These are phyloP conservation scores for Suillus discolor DNA, from an alignment of 768 basidiomycete species.

Conservation along the genomic window DNA sequence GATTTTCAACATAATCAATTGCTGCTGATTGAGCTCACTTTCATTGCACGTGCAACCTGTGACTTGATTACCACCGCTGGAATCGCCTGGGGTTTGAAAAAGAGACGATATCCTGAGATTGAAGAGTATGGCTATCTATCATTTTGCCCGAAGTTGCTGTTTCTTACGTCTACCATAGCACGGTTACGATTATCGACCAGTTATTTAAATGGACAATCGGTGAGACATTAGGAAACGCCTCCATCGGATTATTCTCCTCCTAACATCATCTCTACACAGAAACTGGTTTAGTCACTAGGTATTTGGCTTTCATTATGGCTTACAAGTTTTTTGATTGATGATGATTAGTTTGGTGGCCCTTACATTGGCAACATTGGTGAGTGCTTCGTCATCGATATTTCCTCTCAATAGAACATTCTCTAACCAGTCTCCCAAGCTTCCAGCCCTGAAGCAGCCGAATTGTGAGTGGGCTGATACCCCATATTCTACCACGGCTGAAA, in stretches of 20 bases:
- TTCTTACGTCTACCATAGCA: not conserved
- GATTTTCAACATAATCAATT: not conserved
- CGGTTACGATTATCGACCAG: not conserved
- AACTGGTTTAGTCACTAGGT: not conserved
- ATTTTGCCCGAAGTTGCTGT: not conserved
- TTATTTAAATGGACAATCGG: not conserved
- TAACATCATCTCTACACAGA: not conserved
- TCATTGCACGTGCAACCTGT: not conserved
- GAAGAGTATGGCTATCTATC: not conserved
- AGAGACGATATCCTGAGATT: not conserved
- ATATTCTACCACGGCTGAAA: not conserved
- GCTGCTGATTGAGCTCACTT: not conserved
- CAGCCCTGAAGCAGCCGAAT: not conserved
- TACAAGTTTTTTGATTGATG: not conserved
- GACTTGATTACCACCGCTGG: constrained; percentile 9
- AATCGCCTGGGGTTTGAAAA: not conserved
- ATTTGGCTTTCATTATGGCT: not conserved
- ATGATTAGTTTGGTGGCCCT: not conserved
- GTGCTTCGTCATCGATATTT: not conserved
- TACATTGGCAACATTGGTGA: not conserved
- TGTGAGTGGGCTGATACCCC: not conserved
- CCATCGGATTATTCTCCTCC: not conserved
- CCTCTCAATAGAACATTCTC: not conserved
- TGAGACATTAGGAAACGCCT: not conserved
- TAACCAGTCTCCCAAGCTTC: not conserved